A percentile compares a stretch with the other conserved stretches of the same genome.
Conservation (phyloP, 768 basidiomycete genomes). For the Kondoa malvinella region DNA sequence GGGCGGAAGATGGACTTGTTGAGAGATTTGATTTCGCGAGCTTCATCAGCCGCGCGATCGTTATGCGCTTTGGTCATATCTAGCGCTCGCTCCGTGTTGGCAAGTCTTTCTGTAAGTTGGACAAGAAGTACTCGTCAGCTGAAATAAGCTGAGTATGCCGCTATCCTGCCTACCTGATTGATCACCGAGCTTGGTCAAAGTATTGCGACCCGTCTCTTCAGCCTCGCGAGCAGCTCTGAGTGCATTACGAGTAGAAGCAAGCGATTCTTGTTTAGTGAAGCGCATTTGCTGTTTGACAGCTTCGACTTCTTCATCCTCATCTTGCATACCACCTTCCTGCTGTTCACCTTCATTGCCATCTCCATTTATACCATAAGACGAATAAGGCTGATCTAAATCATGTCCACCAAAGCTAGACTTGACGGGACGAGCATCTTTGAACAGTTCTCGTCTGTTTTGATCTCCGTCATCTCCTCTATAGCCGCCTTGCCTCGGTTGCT, state of each 20-base stretch:
- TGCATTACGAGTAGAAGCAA: constrained; percentile 76
- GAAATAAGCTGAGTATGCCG: constrained; percentile 3
- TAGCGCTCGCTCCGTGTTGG: constrained; percentile 84
- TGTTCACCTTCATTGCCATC: constrained; percentile 11
- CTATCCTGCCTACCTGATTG: constrained; percentile 58
- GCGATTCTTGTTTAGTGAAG: constrained; percentile 77
- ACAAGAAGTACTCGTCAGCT: constrained; percentile 3
- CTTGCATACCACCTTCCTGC: constrained; percentile 19
- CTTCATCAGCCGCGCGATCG: constrained; percentile 73
- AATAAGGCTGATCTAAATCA: constrained; percentile 31
- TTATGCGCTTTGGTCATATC: constrained; percentile 81
- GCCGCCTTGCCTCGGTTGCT: constrained; percentile 2
- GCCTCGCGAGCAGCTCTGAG: constrained; percentile 85
- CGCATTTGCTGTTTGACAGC: constrained; percentile 85
- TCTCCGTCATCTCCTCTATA: neutral
- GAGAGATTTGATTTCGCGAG: constrained; percentile 79
- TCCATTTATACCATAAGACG: constrained; percentile 8
- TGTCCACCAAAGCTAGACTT: constrained; percentile 19
- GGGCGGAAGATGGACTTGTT: constrained; percentile 72
- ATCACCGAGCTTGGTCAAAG: constrained; percentile 62
- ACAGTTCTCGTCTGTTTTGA: constrained; percentile 23
- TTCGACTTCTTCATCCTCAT: constrained; percentile 37
- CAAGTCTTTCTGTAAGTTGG: constrained; percentile 39
- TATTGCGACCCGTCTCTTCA: constrained; percentile 81
- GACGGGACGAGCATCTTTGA: constrained; percentile 27